Conservation (phyloP, 768 basidiomycete genomes). For the Hygrocybe coccinea region DNA sequence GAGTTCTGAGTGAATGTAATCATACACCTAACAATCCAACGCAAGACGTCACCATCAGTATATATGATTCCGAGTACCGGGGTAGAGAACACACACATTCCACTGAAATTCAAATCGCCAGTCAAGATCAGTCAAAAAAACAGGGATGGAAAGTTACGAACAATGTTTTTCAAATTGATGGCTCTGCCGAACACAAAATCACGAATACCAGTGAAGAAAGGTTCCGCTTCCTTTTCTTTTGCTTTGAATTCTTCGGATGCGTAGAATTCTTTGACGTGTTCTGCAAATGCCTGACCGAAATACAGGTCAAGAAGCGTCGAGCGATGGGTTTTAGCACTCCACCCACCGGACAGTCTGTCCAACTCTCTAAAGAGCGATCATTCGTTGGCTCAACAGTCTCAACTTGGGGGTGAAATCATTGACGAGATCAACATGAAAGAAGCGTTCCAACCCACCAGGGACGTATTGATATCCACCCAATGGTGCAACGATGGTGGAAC, state of each 20-base stretch:
- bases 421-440: not conserved
- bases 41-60: not conserved
- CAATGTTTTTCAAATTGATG: slow-evolving; percentile 63
- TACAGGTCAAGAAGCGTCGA: not conserved
- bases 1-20: slow-evolving; percentile 71
- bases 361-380: slow-evolving; percentile 79
- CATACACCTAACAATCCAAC: slow-evolving; percentile 45
- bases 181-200: slow-evolving; percentile 72
- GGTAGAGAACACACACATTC: slow-evolving; percentile 51
- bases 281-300: slow-evolving; percentile 51
- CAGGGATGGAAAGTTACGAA: slow-evolving; percentile 31
- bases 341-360: slow-evolving; percentile 54
- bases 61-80: not conserved
- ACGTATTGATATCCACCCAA: slow-evolving; percentile 84
- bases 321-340: not conserved
- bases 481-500: slow-evolving; percentile 63
- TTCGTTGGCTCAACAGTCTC: slow-evolving; percentile 3
- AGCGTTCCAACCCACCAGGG: slow-evolving; percentile 44
- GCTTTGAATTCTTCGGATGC: slow-evolving; percentile 62
- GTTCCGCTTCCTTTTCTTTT: slow-evolving; percentile 48
- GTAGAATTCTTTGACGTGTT: slow-evolving; percentile 58
- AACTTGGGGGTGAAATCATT: not conserved
- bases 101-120: slow-evolving; percentile 43
- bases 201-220: slow-evolving; percentile 61
- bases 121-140: slow-evolving; percentile 5